phyloP scores from a whole-genome alignment of 805 yeast species.

The Candida easanensis region DNA sequence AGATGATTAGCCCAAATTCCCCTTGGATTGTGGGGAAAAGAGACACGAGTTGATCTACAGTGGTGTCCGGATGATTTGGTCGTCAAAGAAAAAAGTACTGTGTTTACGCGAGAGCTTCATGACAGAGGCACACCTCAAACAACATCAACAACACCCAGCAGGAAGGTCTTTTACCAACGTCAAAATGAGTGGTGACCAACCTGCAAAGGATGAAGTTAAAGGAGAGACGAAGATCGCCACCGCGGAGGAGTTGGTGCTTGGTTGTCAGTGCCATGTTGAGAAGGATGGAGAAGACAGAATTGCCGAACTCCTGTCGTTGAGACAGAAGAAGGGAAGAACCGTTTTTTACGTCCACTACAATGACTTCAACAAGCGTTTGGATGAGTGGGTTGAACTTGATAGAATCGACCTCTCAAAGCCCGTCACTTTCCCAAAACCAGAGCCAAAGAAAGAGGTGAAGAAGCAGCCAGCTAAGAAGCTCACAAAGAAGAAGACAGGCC shows the following conservation, averaged over 20 bases:
- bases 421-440: constrained; percentile 67
- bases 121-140: neutral
- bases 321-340: constrained; percentile 69
- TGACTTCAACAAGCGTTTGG: constrained; percentile 92
- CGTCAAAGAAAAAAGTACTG: neutral
- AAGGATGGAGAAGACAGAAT: constrained; percentile 78
- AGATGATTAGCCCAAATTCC: too few relatives aligned
- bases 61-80: neutral
- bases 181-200: constrained; percentile 18
- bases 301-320: constrained; percentile 83
- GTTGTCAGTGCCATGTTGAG: constrained; percentile 77
- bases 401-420: constrained; percentile 72
- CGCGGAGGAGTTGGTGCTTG: constrained; percentile 57
- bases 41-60: neutral
- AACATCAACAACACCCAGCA: neutral
- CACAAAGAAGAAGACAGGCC: constrained; percentile 33
- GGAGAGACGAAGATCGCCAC: constrained; percentile 26
- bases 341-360: constrained; percentile 92
- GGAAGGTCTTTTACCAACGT: neutral
- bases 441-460: constrained; percentile 27
- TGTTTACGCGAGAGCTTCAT: neutral
- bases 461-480: constrained; percentile 10
- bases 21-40: neutral
- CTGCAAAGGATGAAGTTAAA: constrained; percentile 25
- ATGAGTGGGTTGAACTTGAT: constrained; percentile 84